These are phyloP conservation scores for Cystofilobasidium macerans DNA, from an alignment of 768 basidiomycete genomes.

Conservation along the genomic window DNA sequence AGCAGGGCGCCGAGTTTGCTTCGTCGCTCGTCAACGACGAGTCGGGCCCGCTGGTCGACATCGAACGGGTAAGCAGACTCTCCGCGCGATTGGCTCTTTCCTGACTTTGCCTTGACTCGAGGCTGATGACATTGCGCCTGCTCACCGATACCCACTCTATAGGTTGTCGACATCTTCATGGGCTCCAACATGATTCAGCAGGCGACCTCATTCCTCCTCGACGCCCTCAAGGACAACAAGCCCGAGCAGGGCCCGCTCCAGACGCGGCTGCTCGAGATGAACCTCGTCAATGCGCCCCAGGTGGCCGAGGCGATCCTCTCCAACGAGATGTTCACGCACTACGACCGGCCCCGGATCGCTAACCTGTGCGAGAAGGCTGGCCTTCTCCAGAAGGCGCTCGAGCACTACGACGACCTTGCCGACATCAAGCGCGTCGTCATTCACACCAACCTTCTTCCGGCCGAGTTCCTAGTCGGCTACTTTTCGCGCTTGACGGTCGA, in stretches of 20 bases:
- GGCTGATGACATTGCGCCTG: too few species aligned
- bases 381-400: slow-evolving; percentile 82
- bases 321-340: slow-evolving; percentile 96
- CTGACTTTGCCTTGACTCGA: too few species aligned
- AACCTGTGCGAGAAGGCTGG: slow-evolving; percentile 99
- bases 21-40: slow-evolving; percentile 87
- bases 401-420: slow-evolving; percentile 95
- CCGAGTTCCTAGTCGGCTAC: slow-evolving; percentile 95
- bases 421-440: slow-evolving; percentile 98
- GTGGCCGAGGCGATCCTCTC: slow-evolving; percentile 98
- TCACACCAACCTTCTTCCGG: slow-evolving; percentile 69
- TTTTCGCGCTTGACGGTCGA: slow-evolving; percentile 95
- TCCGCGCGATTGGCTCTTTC: slow-evolving; percentile 1
- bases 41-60: slow-evolving; percentile 76
- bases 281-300: slow-evolving; percentile 91
- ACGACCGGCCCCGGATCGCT: slow-evolving; percentile 90
- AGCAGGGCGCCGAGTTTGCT: slow-evolving; percentile 98
- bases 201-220: slow-evolving; percentile 92
- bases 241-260: slow-evolving; percentile 93
- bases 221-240: slow-evolving; percentile 95
- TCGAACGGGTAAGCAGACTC: slow-evolving; percentile 72
- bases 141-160: too few species aligned
- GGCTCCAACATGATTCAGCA: slow-evolving; percentile 99
- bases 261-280: slow-evolving; percentile 95
- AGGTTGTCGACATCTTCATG: slow-evolving; percentile 99